Base-by-base conservation (phyloP, 441 rosid genomes). In the Daphne laureola region DNA sequence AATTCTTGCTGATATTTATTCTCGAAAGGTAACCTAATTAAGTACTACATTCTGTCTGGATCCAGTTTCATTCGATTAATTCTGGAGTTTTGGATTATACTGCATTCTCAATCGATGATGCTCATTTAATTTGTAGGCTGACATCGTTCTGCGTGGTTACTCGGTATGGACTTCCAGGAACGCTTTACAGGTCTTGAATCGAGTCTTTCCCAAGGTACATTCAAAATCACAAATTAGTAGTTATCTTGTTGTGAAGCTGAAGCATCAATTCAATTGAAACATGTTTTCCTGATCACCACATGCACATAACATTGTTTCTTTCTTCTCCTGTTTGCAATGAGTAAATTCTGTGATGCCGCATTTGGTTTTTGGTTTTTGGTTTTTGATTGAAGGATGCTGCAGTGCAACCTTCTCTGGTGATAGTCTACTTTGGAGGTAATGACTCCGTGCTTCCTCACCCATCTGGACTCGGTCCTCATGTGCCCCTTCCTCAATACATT, bases 381-480 rank as follows among this genome's bases (percentile, higher is more conserved):
- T 35, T 43, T 31, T n/a, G 43, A 51, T 9, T 36, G 38, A 59
- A 90, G 98, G 77, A 79, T 60, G 84, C 83, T 9, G 55, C 62
- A 0, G 31, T 67, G 36, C 90, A 84, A 54, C 97, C 97, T 59
- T 63, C 93, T 2, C 62, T 90, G 64, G 96, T 78, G 53, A 83
- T 90, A 8, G 90, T 85, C 18, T 90, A 90, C 57, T 87, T 90
- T 4, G 96, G 97, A 12, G 97, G 96, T 14, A 90, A 90, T 49
- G 97, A 90, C 62, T 87, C 97, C 38, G 43, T 46, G 62, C 50
- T 14, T 1, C 83, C 84, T 55, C 72, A 61, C 56, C 69, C 84
- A n/a, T 51, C 67, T 27, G 83, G 86, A 46, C 55, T 73, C 4
- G 88, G 81, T 14, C 75, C 87, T 48, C 96, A 84, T 62, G 96